Evolutionary conservation across 139 green algal genomes (phyloP), one percentile per base, ranked within the genome.

Genomic region (Micromonas pusilla): DNA sequence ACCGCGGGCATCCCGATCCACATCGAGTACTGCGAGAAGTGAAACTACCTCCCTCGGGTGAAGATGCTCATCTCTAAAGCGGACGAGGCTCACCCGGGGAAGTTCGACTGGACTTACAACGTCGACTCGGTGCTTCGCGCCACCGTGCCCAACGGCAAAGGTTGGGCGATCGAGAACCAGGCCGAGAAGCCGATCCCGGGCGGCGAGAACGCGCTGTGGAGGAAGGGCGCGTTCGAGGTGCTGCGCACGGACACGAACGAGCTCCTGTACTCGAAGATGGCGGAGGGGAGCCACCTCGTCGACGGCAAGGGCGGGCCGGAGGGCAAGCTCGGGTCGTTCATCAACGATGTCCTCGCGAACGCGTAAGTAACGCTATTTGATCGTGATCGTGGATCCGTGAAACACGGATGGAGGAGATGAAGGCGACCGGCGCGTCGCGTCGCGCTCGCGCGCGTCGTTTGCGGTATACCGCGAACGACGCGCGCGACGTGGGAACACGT

Each of bases 21-120:
- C 74, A 70, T 80, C 57, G 64, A 81, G 64, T 81, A 81, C 65
- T 81, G 76, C 65, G 76, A 81, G 33, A 81, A 81, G 45, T 81
- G 76, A 81, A 81, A 81, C 76, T 81, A 81, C 76, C 45, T 70
- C 9, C 76, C 76, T 21, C 76, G 76, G n/a, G 65, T 81, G 16
- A 76, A 75, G 34, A 75, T 81, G 64, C 76, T 81, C 25, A 76
- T 74, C 38, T 38, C 25, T 3, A 81, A 81, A 34, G 65, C 68
- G 6, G 63, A 81, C 39, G 65, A 45, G 76, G 76, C 37, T 28
- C 68, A 52, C 52, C 76, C 76, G 63, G 76, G 76, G 1, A 81
- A 81, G 76, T 81, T 81, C 33, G 53, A 73, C 31, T 74, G 38
- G n/a, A 81, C 64, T 0, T 45, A 63, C 37, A 76, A 81, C 65